These are phyloP conservation scores for Mortierella alpina DNA, from an alignment of 192 early-diverging fungal genomes.

Conservation along the genomic window DNA sequence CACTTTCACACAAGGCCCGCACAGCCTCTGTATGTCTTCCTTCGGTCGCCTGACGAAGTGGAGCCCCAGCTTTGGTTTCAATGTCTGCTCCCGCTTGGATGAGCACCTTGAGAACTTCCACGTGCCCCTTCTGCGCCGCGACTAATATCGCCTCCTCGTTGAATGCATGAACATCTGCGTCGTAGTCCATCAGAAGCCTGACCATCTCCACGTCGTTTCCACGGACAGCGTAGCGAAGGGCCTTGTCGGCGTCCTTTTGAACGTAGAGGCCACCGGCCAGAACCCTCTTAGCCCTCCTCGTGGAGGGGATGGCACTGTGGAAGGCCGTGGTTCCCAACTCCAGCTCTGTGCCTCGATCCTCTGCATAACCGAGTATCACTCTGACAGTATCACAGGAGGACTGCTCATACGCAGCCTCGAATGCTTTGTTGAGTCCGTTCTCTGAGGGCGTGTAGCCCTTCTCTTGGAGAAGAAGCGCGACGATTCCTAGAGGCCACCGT, in stretches of 20 bases:
- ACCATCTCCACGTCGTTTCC: conserved; percentile 53
- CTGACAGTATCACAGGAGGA: conserved; percentile 34
- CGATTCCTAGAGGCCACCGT: conserved; percentile 3
- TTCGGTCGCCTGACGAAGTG: conserved; percentile 35
- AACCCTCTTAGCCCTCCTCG: conserved; percentile 28
- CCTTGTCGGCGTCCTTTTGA: conserved; percentile 49
- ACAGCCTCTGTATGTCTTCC: conserved; percentile 41
- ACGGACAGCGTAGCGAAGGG: conserved; percentile 44
- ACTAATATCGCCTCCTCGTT: conserved; percentile 36
- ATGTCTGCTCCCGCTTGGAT: conserved; percentile 43
- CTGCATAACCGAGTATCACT: conserved; percentile 39
- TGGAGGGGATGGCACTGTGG: conserved; percentile 13
- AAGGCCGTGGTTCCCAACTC: conserved; percentile 1
- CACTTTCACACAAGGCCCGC: conserved; percentile 25
- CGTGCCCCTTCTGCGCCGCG: conserved; percentile 41
- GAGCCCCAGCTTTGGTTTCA: conserved; percentile 28
- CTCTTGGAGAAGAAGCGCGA: conserved; percentile 29
- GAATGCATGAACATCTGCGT: conserved; percentile 47
- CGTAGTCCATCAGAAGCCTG: conserved; percentile 38
- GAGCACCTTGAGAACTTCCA: conserved; percentile 36
- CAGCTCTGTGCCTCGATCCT: conserved; percentile 17
- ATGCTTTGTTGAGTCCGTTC: conserved; percentile 47
- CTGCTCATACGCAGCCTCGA: conserved; percentile 43
- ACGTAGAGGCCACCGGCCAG: conserved; percentile 29
- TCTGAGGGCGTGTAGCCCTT: conserved; percentile 37